Evolutionary conservation across 208 protist genomes (phyloP).

Genomic region (Herpetomonas muscarum): DNA sequence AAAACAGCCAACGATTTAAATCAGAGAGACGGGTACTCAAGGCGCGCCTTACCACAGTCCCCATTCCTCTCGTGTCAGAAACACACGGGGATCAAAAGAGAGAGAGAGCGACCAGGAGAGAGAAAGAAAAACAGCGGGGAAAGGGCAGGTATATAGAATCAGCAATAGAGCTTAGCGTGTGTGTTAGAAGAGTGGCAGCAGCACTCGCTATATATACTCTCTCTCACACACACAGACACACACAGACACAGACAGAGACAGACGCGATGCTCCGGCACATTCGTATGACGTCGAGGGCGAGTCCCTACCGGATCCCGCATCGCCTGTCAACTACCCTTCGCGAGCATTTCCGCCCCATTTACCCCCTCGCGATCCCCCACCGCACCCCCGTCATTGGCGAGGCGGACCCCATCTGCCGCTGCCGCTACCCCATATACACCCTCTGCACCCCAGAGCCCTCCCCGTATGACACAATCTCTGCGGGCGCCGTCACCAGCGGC

Average conservation of each 20-base stretch:
- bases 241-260: neutral
- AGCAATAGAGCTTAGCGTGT: no score
- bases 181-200: no score
- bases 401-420: constrained; percentile 33
- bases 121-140: neutral
- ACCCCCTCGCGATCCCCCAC: constrained; percentile 38
- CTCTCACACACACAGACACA: neutral
- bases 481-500: neutral
- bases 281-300: constrained; percentile 25
- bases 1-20: no score
- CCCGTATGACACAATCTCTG: constrained; percentile 13
- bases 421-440: constrained; percentile 60
- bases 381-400: constrained; percentile 14
- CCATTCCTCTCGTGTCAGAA: no score
- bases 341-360: constrained; percentile 26
- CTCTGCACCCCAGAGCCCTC: constrained; percentile 35
- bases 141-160: neutral
- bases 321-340: constrained; percentile 1
- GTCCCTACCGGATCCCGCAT: constrained; percentile 3
- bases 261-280: constrained; percentile 47
- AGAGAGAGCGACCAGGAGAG: neutral
- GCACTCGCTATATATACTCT: neutral
- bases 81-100: no score
- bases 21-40: no score
- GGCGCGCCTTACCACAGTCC: no score